Conservation (phyloP, 208 protist genomes). For the Trypanosoma theileri region DNA sequence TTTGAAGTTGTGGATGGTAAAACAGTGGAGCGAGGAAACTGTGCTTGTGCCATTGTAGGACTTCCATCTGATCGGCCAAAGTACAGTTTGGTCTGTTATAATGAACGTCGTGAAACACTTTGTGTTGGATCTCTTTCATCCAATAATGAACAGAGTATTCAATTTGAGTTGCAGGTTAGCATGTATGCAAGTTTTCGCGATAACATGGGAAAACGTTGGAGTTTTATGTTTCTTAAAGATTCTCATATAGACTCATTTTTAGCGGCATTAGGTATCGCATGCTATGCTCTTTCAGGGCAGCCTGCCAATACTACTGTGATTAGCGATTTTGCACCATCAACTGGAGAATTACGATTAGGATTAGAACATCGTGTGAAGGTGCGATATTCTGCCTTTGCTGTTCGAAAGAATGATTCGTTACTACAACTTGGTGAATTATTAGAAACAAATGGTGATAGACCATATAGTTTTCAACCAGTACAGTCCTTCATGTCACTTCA, state of each 20-base stretch:
- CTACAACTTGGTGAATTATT: conserved; percentile 15
- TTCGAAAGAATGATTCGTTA: conserved; percentile 16
- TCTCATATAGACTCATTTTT: conserved; percentile 46
- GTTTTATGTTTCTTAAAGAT: conserved; percentile 43
- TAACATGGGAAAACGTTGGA: conserved; percentile 53
- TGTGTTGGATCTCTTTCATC: conserved; percentile 51
- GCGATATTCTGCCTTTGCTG: conserved; percentile 49
- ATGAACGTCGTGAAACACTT: conserved; percentile 54
- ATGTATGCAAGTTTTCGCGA: conserved; percentile 77
- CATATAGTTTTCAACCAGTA: conserved; percentile 54
- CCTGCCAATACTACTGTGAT: conserved; percentile 37
- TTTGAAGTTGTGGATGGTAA: conserved; percentile 49
- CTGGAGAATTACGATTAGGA: conserved; percentile 36
- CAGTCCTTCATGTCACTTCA: conserved; percentile 39
- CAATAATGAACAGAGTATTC: conserved; percentile 49
- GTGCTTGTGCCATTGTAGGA: conserved; percentile 66
- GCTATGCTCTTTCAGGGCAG: conserved; percentile 58
- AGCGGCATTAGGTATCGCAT: conserved; percentile 56
- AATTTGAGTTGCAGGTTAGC: conserved; percentile 43
- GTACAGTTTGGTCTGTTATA: conserved; percentile 87
- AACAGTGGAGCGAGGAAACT: conserved; percentile 52
- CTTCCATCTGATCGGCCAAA: conserved; percentile 47
- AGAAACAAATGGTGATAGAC: conserved; percentile 21
- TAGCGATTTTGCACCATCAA: conserved; percentile 48
- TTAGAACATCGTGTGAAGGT: conserved; percentile 31